phyloP scores from a whole-genome alignment of 495 filamentous ascomycete genomes.

The Aspergillus hancockii region DNA sequence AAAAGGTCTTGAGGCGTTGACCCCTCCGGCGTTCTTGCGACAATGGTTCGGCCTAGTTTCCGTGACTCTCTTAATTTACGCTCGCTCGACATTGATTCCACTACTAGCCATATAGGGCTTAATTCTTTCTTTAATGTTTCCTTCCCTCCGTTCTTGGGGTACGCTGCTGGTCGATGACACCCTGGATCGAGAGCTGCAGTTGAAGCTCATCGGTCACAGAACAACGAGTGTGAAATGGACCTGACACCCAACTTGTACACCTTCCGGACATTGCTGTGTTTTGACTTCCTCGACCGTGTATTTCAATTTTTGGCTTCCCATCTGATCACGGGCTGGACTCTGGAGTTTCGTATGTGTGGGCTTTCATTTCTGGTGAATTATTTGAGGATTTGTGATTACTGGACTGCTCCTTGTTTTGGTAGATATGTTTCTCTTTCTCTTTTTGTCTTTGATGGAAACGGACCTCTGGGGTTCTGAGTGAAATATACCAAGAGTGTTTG shows the following conservation, averaged over 20 bases:
- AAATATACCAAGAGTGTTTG: constrained; percentile 19
- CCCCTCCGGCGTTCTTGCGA: neutral
- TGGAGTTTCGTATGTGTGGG: constrained; percentile 12
- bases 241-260: neutral
- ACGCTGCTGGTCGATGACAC: constrained; percentile 15
- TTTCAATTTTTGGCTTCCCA: neutral
- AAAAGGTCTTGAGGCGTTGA: constrained; percentile 6
- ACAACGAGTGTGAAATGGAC: neutral
- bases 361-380: constrained; percentile 15
- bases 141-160: constrained; percentile 1
- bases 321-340: constrained; percentile 14
- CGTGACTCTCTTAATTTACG: constrained; percentile 12
- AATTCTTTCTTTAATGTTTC: neutral
- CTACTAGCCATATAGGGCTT: neutral
- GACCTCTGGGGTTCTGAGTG: neutral
- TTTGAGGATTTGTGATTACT: constrained; percentile 17
- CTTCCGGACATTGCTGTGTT: neutral
- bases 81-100: constrained; percentile 2
- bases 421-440: constrained; percentile 7
- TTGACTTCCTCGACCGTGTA: neutral
- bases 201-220: neutral
- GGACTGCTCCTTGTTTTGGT: constrained; percentile 12
- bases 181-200: neutral
- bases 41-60: constrained; percentile 4
- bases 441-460: neutral